Base-by-base conservation (phyloP, 495 filamentous ascomycete species). In the Aspergillus hancockii region DNA sequence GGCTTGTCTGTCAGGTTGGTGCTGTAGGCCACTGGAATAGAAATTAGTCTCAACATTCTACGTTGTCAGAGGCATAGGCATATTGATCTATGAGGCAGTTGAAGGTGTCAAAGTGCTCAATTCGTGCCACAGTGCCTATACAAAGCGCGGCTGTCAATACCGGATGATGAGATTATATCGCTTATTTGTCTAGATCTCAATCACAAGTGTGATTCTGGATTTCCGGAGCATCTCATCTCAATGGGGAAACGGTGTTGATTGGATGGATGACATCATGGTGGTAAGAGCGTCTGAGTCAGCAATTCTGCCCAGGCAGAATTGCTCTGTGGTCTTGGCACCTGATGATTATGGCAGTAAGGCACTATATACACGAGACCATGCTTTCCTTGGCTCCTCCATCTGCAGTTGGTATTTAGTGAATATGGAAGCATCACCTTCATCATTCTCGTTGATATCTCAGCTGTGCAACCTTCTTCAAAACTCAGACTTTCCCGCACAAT, bases 281-380 rank as follows among this genome's bases (percentile, higher is more conserved):
- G 28, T 49, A 21, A 16, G 4, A 14, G 49, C 31, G 50, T 34
- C 59, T 57, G 49, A 65, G 43, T 59, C 56, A 62, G 36, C 55
- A 19, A 9, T 58, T 61, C 59, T 62, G 59, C 56, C 52, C 49
- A 41, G 59, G 63, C 63, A 65, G 63, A 65, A 57, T 45, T 57
- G n/a, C 9, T 47, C 8, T 32, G 30, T 19, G 19, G 30, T 59
- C 50, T 59, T 53, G 57, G 22, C 18, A 21, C 14, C 19, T 23
- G 28, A 14, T 9, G 30, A 18, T 14, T 22, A 28, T 21, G 34
- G 34, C 34, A 36, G 34, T 5, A 14, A 36, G 34, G 8, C 8
- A 36, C 34, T 36, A 36, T 36, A 36, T 18, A 43, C 12, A 43
- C n/a, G 14, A 41, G 30, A 8, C 14, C 7, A 10, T 25, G 28